phyloP scores from a whole-genome alignment of 2,329 filamentous ascomycete genomes.

The Capronia americana region DNA sequence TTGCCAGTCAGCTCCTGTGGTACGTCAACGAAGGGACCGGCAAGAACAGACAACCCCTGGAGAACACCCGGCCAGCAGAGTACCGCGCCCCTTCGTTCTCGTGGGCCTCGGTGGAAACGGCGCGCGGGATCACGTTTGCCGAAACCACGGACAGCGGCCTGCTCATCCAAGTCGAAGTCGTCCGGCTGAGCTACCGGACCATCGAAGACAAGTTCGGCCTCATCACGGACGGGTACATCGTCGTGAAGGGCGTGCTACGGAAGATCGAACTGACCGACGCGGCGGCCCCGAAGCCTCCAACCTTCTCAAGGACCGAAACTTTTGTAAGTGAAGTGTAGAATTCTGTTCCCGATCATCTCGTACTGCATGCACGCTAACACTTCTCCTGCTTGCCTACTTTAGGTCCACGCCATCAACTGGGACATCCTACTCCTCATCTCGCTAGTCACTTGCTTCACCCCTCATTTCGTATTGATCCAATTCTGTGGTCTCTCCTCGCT shows the following conservation, averaged over 20 bases:
- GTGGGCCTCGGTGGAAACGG: constrained; percentile 27
- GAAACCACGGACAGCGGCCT: constrained; percentile 20
- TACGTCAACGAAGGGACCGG: constrained; percentile 15
- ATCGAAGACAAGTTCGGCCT: constrained; percentile 20
- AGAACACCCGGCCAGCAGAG: constrained; percentile 16
- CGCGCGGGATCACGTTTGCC: constrained; percentile 16
- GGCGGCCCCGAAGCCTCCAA: neutral
- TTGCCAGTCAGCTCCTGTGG: constrained; percentile 23
- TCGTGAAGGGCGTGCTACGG: constrained; percentile 19
- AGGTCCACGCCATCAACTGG: neutral
- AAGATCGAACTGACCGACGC: constrained; percentile 23
- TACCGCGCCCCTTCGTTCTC: constrained; percentile 26
- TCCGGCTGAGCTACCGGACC: constrained; percentile 20
- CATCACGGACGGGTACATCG: constrained; percentile 23
- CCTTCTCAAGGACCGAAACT: neutral
- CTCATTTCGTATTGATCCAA: neutral
- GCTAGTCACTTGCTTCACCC: neutral
- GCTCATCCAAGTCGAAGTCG: constrained; percentile 19
- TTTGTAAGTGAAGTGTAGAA: neutral
- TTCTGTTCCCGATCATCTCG: too few relatives aligned
- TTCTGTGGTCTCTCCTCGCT: neutral
- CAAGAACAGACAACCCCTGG: constrained; percentile 7
- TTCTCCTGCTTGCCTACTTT: neutral
- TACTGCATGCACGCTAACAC: neutral
- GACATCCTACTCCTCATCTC: neutral